phyloP scores from a whole-genome alignment of 78 protist genomes.

The Emiliania huxleyi region DNA sequence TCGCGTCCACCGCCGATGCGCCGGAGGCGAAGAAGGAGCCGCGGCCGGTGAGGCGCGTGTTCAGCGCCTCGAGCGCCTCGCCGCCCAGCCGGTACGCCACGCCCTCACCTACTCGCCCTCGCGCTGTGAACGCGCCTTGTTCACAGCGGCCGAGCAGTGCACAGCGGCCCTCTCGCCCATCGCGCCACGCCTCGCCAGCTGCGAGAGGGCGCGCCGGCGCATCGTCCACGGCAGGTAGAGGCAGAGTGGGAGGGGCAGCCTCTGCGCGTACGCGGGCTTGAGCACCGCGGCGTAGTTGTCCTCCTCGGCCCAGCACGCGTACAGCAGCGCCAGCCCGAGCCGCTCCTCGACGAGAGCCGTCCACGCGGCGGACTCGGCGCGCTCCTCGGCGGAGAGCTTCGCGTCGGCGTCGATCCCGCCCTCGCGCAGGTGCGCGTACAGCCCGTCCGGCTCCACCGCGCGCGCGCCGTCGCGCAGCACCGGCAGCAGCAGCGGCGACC shows the following conservation, averaged over 20 bases:
- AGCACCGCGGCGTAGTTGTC: not conserved
- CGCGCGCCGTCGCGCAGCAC: too few species aligned
- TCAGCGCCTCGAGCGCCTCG: not conserved
- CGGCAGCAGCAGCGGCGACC: too few species aligned
- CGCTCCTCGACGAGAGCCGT: not conserved
- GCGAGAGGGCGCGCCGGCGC: not conserved
- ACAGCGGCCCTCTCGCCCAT: too few species aligned
- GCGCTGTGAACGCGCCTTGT: too few species aligned
- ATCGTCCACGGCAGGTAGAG: not conserved
- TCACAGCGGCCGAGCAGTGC: too few species aligned
- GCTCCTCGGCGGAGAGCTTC: not conserved
- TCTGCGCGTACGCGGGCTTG: not conserved
- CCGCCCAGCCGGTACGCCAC: not conserved
- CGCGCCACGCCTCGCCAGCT: not conserved
- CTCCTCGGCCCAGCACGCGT: not conserved
- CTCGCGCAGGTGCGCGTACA: not conserved
- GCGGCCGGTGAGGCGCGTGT: not conserved
- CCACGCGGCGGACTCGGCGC: not conserved
- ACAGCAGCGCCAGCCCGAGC: not conserved
- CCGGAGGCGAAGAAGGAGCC: not conserved
- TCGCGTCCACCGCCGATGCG: not conserved
- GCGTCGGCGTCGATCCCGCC: not conserved
- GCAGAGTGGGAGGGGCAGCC: not conserved
- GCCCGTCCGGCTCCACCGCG: not conserved
- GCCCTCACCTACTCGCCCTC: too few species aligned